Percentiles rank a stretch among this genome's conserved stretches.
These are phyloP conservation scores for Candida golubevii DNA, from an alignment of 805 yeast genomes.

Conservation along the genomic window DNA sequence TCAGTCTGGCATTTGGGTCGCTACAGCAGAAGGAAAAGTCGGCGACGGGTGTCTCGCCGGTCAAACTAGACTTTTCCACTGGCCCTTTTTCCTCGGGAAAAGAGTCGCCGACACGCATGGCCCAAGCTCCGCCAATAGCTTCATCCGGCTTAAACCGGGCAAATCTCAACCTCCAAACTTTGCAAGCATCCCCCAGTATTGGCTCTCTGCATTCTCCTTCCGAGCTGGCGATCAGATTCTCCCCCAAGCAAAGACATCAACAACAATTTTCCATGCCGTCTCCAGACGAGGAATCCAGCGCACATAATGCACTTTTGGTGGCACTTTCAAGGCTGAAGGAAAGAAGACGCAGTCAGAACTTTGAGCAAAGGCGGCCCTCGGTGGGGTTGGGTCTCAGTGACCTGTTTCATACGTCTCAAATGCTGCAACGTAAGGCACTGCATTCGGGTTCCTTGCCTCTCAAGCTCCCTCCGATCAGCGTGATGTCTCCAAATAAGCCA, in stretches of 20 bases:
- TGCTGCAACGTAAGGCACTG: neutral
- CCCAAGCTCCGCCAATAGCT: conserved; percentile 9
- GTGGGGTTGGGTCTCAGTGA: conserved; percentile 8
- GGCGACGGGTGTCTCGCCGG: conserved; percentile 12
- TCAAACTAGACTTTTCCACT: conserved; percentile 28
- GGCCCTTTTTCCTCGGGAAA: conserved; percentile 15
- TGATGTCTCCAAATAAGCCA: conserved; percentile 10
- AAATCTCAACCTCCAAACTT: conserved; percentile 34
- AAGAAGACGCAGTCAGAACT: conserved; percentile 9
- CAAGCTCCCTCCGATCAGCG: conserved; percentile 15
- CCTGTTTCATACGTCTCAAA: conserved; percentile 2
- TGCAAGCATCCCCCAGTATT: conserved; percentile 30
- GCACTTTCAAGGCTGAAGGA: conserved; percentile 30
- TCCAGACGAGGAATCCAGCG: conserved; percentile 41
- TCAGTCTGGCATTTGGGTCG: conserved; percentile 39
- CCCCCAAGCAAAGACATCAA: neutral
- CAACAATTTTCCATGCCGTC: conserved; percentile 19
- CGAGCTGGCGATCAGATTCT: neutral
- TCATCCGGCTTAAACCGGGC: conserved; percentile 24
- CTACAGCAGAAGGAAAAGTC: conserved; percentile 25
- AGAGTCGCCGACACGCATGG: conserved; percentile 23
- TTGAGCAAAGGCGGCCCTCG: conserved; percentile 12
- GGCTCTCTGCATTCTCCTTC: neutral
- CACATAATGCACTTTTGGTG: conserved; percentile 42
- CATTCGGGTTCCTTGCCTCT: conserved; percentile 1